phyloP scores from a whole-genome alignment of 306 rosid genomes.

The Pterocarpus santalinus region DNA sequence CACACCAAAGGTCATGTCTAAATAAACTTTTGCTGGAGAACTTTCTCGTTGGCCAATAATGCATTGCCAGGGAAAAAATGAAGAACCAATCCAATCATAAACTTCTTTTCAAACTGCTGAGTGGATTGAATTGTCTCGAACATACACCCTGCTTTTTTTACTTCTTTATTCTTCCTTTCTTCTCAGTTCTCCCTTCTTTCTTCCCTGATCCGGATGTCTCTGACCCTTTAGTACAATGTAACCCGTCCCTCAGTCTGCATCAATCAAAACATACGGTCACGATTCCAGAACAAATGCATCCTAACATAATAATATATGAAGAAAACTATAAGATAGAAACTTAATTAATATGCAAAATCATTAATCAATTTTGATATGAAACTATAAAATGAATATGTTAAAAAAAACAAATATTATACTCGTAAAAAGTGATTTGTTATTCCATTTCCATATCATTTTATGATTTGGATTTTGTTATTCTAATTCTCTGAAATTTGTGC shows the following conservation, averaged over 20 bases:
- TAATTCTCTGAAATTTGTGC: not conserved
- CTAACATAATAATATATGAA: not conserved
- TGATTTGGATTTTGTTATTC: not conserved
- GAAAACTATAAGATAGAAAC: not conserved
- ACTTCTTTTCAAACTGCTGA: not conserved
- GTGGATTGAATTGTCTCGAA: slow-evolving; percentile 11
- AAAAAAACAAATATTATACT: too few species aligned
- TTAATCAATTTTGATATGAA: not conserved
- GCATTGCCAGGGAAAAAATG: not conserved
- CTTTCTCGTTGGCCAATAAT: not conserved
- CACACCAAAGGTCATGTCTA: slow-evolving; percentile 8
- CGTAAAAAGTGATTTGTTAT: too few species aligned
- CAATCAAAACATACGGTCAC: not conserved
- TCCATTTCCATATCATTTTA: too few species aligned
- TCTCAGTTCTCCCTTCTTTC: not conserved
- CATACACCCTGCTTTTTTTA: not conserved
- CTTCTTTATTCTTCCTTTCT: not conserved
- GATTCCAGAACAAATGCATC: not conserved
- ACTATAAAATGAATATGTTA: too few species aligned
- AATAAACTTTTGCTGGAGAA: not conserved
- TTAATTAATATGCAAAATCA: not conserved
- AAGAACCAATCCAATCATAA: slow-evolving; percentile 16
- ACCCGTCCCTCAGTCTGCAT: slow-evolving; percentile 8
- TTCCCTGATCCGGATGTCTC: not conserved
- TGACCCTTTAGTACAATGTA: slow-evolving; percentile 5